Evolutionary conservation across 139 green algal genomes (phyloP), one percentile per base, ranked within the genome.

Genomic region (Chlamydomonas sphaeroides): DNA sequence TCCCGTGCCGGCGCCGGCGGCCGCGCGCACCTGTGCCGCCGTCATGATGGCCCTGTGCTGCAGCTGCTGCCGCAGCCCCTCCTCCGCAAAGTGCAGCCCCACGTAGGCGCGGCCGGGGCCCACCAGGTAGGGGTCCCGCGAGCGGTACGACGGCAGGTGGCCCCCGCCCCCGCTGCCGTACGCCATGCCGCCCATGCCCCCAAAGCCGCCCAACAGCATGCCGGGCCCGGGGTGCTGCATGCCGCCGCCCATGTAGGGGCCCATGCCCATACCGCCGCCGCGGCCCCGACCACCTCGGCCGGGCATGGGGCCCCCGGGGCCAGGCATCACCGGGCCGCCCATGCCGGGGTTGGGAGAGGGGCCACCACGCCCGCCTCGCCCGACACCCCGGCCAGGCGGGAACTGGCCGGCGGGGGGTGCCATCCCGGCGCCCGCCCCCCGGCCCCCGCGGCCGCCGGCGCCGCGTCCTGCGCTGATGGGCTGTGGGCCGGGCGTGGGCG

Each of bases 21-120:
- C 68, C 45, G 14, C 6, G 1, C 69, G n/a, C 70, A 95, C 86
- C 89, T 94, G 88, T 18, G 89, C 86, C 38, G 93, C 85, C 3
- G 88, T 78, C 23, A 96, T 83, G 84, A 94, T 94, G 59, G 80
- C 78, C 23, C 86, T 80, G 71, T 95, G 91, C 83, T 93, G 88
- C 88, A 98, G 85, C 86, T 97, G 92, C 68, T 93, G 80, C 41
- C 92, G 65, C 66, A 98, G 70, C 18, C 80, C 76, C 39, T 98
- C 95, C 3, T 86, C 78, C 81, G 93, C 68, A 65, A 94, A 96
- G 56, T 91, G 85, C 17, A 72, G 78, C 8, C 79, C 86, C 71
- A 92, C 66, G 49, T 89, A 85, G 69, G 84, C 78, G 33, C 87
- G 88, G 23, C 89, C 91, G 0, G 72, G 76, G 18, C 66, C 83